phyloP scores from a whole-genome alignment of 495 filamentous ascomycete species.

The Aspergillus haitiensis region DNA sequence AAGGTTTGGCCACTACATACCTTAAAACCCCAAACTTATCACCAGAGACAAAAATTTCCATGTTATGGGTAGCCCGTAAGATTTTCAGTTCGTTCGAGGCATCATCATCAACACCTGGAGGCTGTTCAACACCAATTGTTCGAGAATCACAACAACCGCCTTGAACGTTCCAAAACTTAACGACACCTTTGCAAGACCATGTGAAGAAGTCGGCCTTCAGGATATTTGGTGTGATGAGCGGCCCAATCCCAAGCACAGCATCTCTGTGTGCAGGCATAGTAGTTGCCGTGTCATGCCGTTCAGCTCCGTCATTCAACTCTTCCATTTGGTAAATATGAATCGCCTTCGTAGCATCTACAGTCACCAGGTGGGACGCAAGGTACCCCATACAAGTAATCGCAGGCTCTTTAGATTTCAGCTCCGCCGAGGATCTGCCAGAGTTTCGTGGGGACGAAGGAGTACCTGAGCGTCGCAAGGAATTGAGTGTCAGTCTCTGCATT shows the following conservation, averaged over 20 bases:
- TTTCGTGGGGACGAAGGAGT: slow-evolving; percentile 31
- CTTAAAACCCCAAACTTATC: slow-evolving; percentile 82
- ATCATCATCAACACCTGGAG: slow-evolving; percentile 55
- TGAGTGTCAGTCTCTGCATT: slow-evolving; percentile 42
- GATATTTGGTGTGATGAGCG: slow-evolving; percentile 56
- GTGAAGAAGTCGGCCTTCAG: slow-evolving; percentile 75
- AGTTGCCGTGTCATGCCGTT: slow-evolving; percentile 28
- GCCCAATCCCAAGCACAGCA: slow-evolving; percentile 71
- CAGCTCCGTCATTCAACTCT: slow-evolving; percentile 32
- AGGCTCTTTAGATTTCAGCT: slow-evolving; percentile 34
- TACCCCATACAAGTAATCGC: slow-evolving; percentile 66
- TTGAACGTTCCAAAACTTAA: slow-evolving; percentile 77
- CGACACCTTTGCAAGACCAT: slow-evolving; percentile 75
- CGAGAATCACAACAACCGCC: slow-evolving; percentile 67
- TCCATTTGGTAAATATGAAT: slow-evolving; percentile 62
- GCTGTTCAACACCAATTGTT: slow-evolving; percentile 67
- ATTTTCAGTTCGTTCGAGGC: slow-evolving; percentile 74
- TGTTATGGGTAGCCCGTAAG: slow-evolving; percentile 58
- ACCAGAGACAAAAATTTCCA: slow-evolving; percentile 70
- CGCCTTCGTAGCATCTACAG: slow-evolving; percentile 69
- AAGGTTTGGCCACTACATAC: slow-evolving; percentile 38
- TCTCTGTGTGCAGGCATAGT: slow-evolving; percentile 70
- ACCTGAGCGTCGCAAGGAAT: slow-evolving; percentile 33
- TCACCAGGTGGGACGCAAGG: slow-evolving; percentile 66
- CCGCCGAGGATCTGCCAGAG: slow-evolving; percentile 23